phyloP scores from a whole-genome alignment of 331 rosid genomes.

The Malus hybrid region DNA sequence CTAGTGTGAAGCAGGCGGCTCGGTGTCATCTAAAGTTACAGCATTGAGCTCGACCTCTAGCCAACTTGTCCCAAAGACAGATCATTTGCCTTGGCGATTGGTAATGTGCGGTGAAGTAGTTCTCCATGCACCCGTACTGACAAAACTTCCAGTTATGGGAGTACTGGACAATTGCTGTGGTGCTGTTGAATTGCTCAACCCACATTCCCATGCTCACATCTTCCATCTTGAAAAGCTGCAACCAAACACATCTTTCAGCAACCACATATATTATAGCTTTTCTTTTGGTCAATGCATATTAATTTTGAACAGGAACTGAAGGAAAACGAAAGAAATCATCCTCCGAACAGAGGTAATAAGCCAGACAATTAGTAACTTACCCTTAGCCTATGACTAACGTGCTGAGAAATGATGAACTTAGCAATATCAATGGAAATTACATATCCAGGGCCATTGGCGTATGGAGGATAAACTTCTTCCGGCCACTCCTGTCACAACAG shows the following conservation, averaged over 20 bases:
- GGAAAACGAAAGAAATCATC: background rate
- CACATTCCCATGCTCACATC: conserved; percentile 99
- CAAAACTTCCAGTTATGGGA: conserved; percentile 98
- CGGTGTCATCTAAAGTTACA: conserved; percentile 75
- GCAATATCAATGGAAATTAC: conserved; percentile 76
- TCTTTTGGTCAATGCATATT: background rate
- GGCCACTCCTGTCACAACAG: conserved; percentile 84
- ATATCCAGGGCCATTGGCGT: conserved; percentile 94
- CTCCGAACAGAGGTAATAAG: background rate
- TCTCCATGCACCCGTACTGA: conserved; percentile 91
- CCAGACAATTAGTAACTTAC: conserved; percentile 37
- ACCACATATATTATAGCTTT: background rate
- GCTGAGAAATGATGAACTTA: conserved; percentile 53
- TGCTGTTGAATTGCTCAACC: conserved; percentile 77
- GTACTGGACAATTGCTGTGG: conserved; percentile 47
- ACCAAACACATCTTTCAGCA: conserved; percentile 11
- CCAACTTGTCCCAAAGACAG: conserved; percentile 87
- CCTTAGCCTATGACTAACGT: conserved; percentile 53
- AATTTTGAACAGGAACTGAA: background rate
- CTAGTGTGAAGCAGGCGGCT: background rate
- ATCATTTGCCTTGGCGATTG: conserved; percentile 97
- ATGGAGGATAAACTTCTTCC: conserved; percentile 86
- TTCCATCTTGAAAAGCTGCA: conserved; percentile 94
- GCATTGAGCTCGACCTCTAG: conserved; percentile 69
- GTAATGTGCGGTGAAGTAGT: conserved; percentile 91